Percentiles rank a stretch among this genome's conserved stretches.
Evolutionary conservation across 805 yeast genomes (phyloP).

Genomic region (Lachancea quebecensis): DNA sequence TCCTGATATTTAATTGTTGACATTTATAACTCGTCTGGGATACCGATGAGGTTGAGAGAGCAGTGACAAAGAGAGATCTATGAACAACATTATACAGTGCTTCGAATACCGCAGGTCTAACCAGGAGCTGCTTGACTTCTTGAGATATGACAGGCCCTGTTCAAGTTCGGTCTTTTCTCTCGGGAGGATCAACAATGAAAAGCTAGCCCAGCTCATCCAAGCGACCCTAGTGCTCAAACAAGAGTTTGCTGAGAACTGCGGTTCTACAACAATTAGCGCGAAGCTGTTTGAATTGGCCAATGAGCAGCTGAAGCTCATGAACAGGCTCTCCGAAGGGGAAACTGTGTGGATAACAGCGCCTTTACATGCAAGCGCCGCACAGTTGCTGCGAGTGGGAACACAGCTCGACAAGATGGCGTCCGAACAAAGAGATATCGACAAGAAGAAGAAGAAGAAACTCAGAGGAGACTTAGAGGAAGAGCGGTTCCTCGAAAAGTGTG

Average conservation of each 20-base stretch:
- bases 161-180: not conserved
- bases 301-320: slow-evolving; percentile 40
- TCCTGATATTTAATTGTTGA: not conserved
- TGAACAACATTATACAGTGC: slow-evolving; percentile 1
- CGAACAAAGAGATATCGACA: not conserved
- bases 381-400: slow-evolving; percentile 11
- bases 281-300: slow-evolving; percentile 25
- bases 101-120: not conserved
- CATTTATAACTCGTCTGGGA: not conserved
- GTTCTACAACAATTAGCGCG: not conserved
- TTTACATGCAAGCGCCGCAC: slow-evolving; percentile 17
- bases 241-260: not conserved
- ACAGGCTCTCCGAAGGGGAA: slow-evolving; percentile 47
- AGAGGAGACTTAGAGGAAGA: slow-evolving; percentile 25
- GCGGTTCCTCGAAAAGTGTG: slow-evolving; percentile 44
- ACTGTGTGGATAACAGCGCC: slow-evolving; percentile 41
- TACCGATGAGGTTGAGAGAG: not conserved
- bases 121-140: not conserved
- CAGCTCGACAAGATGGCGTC: slow-evolving; percentile 2
- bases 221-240: slow-evolving; percentile 1
- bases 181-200: slow-evolving; percentile 2
- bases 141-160: not conserved
- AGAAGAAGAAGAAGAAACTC: slow-evolving; percentile 6
- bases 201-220: slow-evolving; percentile 4
- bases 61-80: not conserved